A percentile compares a stretch with the other conserved stretches of the same genome.
phyloP scores from a whole-genome alignment of 148 eudicot genomes.

The Rhododendron vialii region DNA sequence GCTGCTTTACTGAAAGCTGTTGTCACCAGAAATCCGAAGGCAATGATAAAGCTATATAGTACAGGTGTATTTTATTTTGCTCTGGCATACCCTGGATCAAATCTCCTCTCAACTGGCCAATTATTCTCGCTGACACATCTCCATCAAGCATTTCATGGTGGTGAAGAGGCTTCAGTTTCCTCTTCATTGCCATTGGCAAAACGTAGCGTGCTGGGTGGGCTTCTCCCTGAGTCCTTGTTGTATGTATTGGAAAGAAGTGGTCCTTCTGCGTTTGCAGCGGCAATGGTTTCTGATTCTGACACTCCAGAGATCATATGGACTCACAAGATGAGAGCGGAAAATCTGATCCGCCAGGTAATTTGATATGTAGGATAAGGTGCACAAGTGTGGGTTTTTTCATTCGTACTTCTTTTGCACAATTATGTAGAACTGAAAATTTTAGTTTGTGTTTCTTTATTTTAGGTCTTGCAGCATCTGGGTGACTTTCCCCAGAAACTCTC shows the following conservation, averaged over 20 bases:
- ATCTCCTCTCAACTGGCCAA: constrained; percentile 83
- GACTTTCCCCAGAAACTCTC: constrained; percentile 96
- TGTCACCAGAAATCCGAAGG: constrained; percentile 95
- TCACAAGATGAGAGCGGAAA: constrained; percentile 98
- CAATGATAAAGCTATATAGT: constrained; percentile 88
- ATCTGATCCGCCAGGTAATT: constrained; percentile 89
- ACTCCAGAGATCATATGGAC: constrained; percentile 99
- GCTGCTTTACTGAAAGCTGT: constrained; percentile 88
- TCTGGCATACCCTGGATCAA: constrained; percentile 97
- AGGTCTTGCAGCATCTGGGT: constrained; percentile 99
- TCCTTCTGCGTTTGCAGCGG: constrained; percentile 92
- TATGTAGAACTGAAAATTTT: background rate
- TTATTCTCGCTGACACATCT: constrained; percentile 89
- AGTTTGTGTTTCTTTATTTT: constrained; percentile 2
- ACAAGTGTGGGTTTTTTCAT: background rate
- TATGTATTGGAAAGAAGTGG: constrained; percentile 98
- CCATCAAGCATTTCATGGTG: constrained; percentile 99
- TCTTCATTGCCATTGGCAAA: constrained; percentile 95
- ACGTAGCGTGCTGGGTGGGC: constrained; percentile 96
- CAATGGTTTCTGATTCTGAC: constrained; percentile 99
- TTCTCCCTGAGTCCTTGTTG: constrained; percentile 90
- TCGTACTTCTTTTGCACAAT: background rate
- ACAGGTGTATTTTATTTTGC: constrained; percentile 98
- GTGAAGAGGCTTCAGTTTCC: constrained; percentile 99
- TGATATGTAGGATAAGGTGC: background rate